phyloP scores from a whole-genome alignment of 768 basidiomycete genomes.

The Termitomyces sp. region DNA sequence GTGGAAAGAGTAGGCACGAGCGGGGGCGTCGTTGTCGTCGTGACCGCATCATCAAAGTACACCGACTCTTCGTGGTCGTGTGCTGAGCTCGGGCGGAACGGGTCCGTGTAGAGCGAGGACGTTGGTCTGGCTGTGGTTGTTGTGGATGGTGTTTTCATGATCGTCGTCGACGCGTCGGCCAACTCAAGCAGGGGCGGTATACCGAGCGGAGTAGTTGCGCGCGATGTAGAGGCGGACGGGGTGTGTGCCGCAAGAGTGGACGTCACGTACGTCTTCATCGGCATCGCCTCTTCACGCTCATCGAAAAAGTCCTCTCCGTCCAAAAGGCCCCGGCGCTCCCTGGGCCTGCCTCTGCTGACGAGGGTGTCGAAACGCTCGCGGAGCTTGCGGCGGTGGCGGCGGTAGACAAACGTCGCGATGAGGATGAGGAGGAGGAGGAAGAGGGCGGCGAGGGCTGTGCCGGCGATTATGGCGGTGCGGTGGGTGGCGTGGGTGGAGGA shows the following conservation, averaged over 20 bases:
- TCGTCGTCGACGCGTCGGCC: too few relatives aligned
- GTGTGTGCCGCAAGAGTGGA: too few relatives aligned
- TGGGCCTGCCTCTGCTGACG: neutral
- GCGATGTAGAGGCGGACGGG: neutral
- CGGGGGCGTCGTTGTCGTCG: neutral
- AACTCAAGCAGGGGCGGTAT: neutral
- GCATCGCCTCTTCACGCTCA: neutral
- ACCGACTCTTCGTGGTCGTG: neutral
- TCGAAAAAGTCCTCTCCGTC: slow-evolving; percentile 14
- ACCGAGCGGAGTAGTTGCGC: slow-evolving; percentile 6
- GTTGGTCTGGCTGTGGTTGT: too few relatives aligned
- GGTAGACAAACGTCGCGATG: neutral
- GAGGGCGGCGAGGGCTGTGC: slow-evolving; percentile 1
- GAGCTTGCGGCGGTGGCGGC: slow-evolving; percentile 10
- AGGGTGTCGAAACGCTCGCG: slow-evolving; percentile 2
- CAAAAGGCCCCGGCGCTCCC: slow-evolving; percentile 4
- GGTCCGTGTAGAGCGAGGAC: slow-evolving; percentile 3
- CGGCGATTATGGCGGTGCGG: slow-evolving; percentile 4
- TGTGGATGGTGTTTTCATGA: too few relatives aligned
- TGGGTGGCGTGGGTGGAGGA: neutral
- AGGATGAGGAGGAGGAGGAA: slow-evolving; percentile 7
- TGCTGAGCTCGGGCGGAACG: slow-evolving; percentile 3
- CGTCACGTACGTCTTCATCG: neutral
- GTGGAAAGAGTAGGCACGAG: neutral
- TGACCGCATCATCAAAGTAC: neutral